A percentile compares a stretch with the other conserved stretches of the same genome.
Conservation (phyloP, 805 yeast species). For the Komagataella ulmi region DNA sequence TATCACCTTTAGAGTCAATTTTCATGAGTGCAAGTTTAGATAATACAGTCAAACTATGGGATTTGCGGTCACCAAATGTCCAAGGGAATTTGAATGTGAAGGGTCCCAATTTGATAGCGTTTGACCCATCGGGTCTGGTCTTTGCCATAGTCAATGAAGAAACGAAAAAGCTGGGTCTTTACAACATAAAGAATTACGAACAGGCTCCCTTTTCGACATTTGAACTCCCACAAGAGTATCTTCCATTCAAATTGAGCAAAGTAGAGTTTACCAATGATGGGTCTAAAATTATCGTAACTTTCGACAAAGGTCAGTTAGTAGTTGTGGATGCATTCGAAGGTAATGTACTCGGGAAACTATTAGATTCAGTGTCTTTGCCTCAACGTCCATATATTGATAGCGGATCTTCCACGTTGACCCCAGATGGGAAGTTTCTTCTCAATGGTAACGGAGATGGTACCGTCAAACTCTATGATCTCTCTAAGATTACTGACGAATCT, state of each 20-base stretch:
- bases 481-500: not conserved
- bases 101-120: constrained; percentile 43
- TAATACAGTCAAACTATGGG: constrained; percentile 81
- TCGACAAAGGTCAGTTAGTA: constrained; percentile 39
- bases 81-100: constrained; percentile 48
- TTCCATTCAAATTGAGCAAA: constrained; percentile 8
- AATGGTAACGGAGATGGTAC: constrained; percentile 47
- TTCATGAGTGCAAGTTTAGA: constrained; percentile 63
- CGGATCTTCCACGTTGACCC: constrained; percentile 47
- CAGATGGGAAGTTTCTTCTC: constrained; percentile 51
- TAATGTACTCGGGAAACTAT: constrained; percentile 26
- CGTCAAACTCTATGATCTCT: constrained; percentile 38
- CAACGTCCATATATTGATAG: constrained; percentile 27
- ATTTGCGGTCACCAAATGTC: constrained; percentile 51
- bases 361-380: constrained; percentile 35
- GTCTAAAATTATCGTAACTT: constrained; percentile 23
- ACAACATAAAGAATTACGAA: constrained; percentile 46
- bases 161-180: constrained; percentile 35
- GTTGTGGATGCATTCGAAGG: constrained; percentile 65
- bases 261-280: constrained; percentile 32
- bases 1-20: constrained; percentile 55
- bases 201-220: constrained; percentile 40
- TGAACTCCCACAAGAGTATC: constrained; percentile 16
- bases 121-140: constrained; percentile 77
- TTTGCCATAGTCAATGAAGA: constrained; percentile 51